Base-by-base conservation (phyloP, 2,329 filamentous ascomycete species). In the Ampelomyces quisqualis region DNA sequence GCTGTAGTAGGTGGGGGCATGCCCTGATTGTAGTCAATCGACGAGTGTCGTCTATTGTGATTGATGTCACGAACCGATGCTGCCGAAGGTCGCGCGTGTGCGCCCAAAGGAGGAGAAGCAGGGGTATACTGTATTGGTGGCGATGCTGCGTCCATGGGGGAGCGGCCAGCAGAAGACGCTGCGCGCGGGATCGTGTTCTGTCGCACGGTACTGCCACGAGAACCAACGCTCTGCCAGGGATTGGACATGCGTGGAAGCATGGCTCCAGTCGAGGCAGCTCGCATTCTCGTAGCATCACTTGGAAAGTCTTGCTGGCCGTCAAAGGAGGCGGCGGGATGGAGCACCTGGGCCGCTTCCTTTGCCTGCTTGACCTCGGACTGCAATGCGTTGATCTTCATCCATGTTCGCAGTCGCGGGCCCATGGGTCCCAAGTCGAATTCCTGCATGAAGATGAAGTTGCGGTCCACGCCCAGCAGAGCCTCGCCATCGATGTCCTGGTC, bases 401-500 rank as follows among this genome's bases (percentile, higher is more conserved):
- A 97, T 2, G 90, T 95, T 68, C 94, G 94, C 47, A 97, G 72
- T 47, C 91, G 80, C 42, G 88, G 80, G 7, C 91, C 91, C 55
- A 97, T 90, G 3, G 90, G 88, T 13, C 91, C 91, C 53, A 97
- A 77, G 55, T 96, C 88, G 57, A 96, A 95, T 32, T 93, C 90
- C 64, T 95, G 95, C 73, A 97, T 85, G 65, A 96, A 95, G 11
- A 97, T 77, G 26, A 93, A 94, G 42, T 88, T 88, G 71, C 96
- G 91, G 58, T 96, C 90, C 88, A 97, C 95, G 38, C 88, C 88
- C 37, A 98, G 72, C 26, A 98, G 73, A 3, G 97, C 91, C 58
- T 97, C 90, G 34, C 93, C 93, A 2, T 87, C 85, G 43, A 98
- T 97, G 67, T 98, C 93, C 68, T 98, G 91, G 60, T 97, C 90